Evolutionary conservation across 768 basidiomycete genomes (phyloP).

Genomic region (Amanita jacksonii): DNA sequence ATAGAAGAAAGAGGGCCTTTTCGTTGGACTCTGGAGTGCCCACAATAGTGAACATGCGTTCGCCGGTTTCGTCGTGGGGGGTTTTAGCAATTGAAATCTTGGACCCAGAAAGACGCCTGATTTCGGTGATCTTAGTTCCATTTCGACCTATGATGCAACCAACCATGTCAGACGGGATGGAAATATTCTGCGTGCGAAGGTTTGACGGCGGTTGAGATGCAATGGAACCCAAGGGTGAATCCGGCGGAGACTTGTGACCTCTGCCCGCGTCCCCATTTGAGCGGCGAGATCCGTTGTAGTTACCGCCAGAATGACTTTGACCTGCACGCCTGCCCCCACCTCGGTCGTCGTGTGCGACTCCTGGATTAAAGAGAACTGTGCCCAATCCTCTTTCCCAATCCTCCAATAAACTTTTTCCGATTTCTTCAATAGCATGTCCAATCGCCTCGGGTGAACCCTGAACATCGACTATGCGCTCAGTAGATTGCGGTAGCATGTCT

Average conservation of each 20-base stretch:
- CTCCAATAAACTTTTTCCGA: slow-evolving; percentile 89
- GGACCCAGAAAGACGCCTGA: slow-evolving; percentile 93
- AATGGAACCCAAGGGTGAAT: slow-evolving; percentile 36
- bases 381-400: slow-evolving; percentile 94
- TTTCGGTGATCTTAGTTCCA: slow-evolving; percentile 98
- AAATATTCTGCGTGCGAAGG: slow-evolving; percentile 96
- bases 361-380: slow-evolving; percentile 94
- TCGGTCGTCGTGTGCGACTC: slow-evolving; percentile 63
- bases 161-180: slow-evolving; percentile 99
- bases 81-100: slow-evolving; percentile 98
- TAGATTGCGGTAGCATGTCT: slow-evolving; percentile 98
- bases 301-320: slow-evolving; percentile 37
- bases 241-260: slow-evolving; percentile 40
- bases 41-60: slow-evolving; percentile 98
- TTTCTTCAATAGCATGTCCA: slow-evolving; percentile 89
- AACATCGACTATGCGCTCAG: slow-evolving; percentile 97
- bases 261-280: slow-evolving; percentile 49
- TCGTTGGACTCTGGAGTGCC: slow-evolving; percentile 96
- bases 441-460: slow-evolving; percentile 91
- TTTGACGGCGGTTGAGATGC: slow-evolving; percentile 59
- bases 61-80: slow-evolving; percentile 98
- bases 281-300: slow-evolving; percentile 45
- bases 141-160: slow-evolving; percentile 93
- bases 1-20: slow-evolving; percentile 93
- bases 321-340: slow-evolving; percentile 37